Evolutionary conservation across 2,329 filamentous ascomycete genomes (phyloP).

Genomic region (Pseudogymnoascus sp.): DNA sequence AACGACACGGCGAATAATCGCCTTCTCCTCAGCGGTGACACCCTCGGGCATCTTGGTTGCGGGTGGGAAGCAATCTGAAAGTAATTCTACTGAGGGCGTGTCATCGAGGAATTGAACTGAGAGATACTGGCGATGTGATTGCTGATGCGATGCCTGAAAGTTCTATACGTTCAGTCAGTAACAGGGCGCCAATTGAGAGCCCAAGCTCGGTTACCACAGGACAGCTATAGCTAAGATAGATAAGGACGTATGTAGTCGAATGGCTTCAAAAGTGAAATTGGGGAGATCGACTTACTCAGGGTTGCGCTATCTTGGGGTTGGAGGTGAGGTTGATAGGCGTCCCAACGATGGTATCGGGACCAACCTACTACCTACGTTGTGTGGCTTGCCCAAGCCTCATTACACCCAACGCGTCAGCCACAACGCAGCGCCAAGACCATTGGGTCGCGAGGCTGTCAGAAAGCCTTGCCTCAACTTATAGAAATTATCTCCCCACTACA

Average conservation of each 20-base stretch:
- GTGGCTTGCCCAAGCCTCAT: conserved; percentile 7
- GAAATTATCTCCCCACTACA: background rate
- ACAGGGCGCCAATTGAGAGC: conserved; percentile 1
- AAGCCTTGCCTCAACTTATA: background rate
- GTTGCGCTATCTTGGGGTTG: conserved; percentile 3
- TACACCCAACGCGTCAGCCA: conserved; percentile 7
- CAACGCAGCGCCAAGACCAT: background rate
- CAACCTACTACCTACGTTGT: conserved; percentile 1
- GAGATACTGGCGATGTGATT: background rate
- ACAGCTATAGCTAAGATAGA: background rate
- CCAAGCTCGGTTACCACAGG: background rate
- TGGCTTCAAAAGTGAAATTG: background rate
- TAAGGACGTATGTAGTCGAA: background rate
- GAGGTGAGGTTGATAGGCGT: conserved; percentile 5
- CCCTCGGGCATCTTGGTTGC: conserved; percentile 34
- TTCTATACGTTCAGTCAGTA: background rate
- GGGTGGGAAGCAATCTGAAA: background rate
- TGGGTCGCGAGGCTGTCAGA: background rate
- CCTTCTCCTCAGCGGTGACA: conserved; percentile 87
- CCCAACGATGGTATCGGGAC: conserved; percentile 3
- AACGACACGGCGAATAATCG: conserved; percentile 88
- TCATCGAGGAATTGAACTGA: background rate
- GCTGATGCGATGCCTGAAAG: background rate
- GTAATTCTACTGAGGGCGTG: background rate
- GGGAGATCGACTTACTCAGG: background rate